These are phyloP conservation scores for Fusarium sambucinum DNA, from an alignment of 2,329 filamentous ascomycete species.

Conservation along the genomic window DNA sequence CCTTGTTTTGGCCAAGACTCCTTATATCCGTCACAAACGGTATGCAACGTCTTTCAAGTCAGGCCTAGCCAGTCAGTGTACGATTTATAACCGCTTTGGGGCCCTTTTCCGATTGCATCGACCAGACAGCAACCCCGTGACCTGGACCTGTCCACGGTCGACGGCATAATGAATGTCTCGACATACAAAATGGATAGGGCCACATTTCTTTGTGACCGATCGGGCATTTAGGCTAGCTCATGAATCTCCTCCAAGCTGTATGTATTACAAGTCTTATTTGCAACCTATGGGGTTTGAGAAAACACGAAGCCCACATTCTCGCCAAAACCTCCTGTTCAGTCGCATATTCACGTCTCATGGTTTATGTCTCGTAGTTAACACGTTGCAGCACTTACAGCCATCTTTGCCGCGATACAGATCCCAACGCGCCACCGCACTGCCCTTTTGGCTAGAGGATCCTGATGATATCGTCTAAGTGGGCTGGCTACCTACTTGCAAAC, in stretches of 20 bases:
- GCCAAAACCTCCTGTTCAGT: too few relatives aligned
- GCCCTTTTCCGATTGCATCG: conserved; percentile 14
- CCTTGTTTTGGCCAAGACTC: not conserved
- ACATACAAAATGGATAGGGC: conserved; percentile 4
- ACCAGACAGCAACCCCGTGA: not conserved
- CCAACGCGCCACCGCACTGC: not conserved
- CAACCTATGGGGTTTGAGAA: not conserved
- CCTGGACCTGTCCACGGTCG: not conserved
- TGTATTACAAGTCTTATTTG: too few relatives aligned
- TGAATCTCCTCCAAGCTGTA: conserved; percentile 8
- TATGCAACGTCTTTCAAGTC: conserved; percentile 6
- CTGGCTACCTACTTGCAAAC: conserved; percentile 22
- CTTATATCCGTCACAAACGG: not conserved
- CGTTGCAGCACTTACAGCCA: not conserved
- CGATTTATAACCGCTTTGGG: conserved; percentile 3
- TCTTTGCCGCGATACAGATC: not conserved
- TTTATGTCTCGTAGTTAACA: too few relatives aligned
- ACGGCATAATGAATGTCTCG: conserved; percentile 1
- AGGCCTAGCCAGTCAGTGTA: not conserved
- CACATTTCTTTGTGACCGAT: conserved; percentile 3
- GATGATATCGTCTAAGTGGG: conserved; percentile 16
- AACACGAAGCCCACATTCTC: too few relatives aligned
- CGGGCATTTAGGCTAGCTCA: conserved; percentile 1
- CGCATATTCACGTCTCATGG: too few relatives aligned
- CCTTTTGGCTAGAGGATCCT: conserved; percentile 2